phyloP scores from a whole-genome alignment of 805 yeast genomes.

The Candida sanyiensis region DNA sequence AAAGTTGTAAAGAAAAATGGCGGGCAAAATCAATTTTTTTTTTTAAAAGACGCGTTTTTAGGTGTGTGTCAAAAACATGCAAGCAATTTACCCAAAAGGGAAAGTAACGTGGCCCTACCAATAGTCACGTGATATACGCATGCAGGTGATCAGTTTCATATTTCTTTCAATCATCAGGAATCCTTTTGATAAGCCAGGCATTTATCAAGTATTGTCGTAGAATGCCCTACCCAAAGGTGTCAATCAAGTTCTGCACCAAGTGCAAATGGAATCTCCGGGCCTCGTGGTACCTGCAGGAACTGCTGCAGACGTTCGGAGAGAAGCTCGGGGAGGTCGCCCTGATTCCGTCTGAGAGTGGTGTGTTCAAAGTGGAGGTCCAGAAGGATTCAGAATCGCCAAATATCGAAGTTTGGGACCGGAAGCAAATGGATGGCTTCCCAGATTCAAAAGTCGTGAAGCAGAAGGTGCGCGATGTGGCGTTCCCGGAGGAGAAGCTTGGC shows the following conservation, averaged over 20 bases:
- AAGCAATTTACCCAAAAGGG: conserved; percentile 2
- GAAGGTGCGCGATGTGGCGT: conserved; percentile 52
- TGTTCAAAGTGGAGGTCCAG: conserved; percentile 54
- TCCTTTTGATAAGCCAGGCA: too few relatives aligned
- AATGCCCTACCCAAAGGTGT: conserved; percentile 48
- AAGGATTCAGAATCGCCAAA: conserved; percentile 28
- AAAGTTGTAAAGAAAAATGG: neutral
- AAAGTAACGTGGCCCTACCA: too few relatives aligned
- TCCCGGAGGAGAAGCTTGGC: conserved; percentile 51
- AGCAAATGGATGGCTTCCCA: conserved; percentile 68
- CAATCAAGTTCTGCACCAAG: conserved; percentile 70
- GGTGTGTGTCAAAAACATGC: neutral
- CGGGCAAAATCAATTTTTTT: neutral
- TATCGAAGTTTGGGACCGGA: conserved; percentile 55
- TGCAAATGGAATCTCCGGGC: conserved; percentile 90
- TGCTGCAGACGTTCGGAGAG: conserved; percentile 71
- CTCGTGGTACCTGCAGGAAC: conserved; percentile 81
- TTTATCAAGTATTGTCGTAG: too few relatives aligned
- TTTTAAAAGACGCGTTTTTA: neutral
- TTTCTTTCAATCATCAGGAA: too few relatives aligned
- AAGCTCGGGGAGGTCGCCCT: conserved; percentile 50
- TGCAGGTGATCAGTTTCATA: too few relatives aligned
- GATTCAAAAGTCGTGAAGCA: conserved; percentile 77
- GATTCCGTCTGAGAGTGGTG: conserved; percentile 46
- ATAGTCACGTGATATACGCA: too few relatives aligned